Base-by-base conservation (phyloP, 2,329 filamentous ascomycete species). In the Onygenales sp. region DNA sequence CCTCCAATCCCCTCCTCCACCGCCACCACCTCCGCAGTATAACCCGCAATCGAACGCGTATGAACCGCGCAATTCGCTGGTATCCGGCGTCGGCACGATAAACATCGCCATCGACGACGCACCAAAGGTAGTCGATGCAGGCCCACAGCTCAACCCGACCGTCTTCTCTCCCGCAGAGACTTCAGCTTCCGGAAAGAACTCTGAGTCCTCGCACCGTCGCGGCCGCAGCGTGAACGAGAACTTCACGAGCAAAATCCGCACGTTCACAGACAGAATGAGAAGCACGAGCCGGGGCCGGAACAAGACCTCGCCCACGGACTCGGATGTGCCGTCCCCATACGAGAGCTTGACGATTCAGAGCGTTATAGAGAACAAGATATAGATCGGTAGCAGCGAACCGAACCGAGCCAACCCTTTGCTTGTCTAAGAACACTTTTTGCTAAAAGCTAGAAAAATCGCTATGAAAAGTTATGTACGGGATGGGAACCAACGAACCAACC, bases 201-300 rank as follows among this genome's bases (percentile, higher is more conserved):
- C 48, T 6, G 50, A 47, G 11, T 42, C 52, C 13, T 49, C 54
- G 54, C 76, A 78, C 61, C 75, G 76, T 40, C 74, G 79, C 13
- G 77, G 77, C 17, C 72, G 75, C 52, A 82, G 78, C 61, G 75
- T 78, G 36, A 81, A 79, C 59, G 80, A 83, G 51, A 79, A 75
- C 54, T 73, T 84, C 37, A 76, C 78, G 9, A 72, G 69, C 51
- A 78, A 78, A 56, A 67, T 80, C 52, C 70, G 75, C 32, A 79
- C 74, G 52, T 71, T 83, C 17, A 77, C 78, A 2, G 78, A 78
- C n/a, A 75, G 80, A 21, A 81, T 83, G 74, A 74, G 81, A 40
- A 81, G 76, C 62, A 78, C 72, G 49, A 79, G 75, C 57, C 76
- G 80, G 52, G 77, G 74, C 42, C 71, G 78, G 31, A 70, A 61